These are phyloP conservation scores for Elongisporangium prolatum DNA, from an alignment of 352 stramenopile genomes.

Conservation along the genomic window DNA sequence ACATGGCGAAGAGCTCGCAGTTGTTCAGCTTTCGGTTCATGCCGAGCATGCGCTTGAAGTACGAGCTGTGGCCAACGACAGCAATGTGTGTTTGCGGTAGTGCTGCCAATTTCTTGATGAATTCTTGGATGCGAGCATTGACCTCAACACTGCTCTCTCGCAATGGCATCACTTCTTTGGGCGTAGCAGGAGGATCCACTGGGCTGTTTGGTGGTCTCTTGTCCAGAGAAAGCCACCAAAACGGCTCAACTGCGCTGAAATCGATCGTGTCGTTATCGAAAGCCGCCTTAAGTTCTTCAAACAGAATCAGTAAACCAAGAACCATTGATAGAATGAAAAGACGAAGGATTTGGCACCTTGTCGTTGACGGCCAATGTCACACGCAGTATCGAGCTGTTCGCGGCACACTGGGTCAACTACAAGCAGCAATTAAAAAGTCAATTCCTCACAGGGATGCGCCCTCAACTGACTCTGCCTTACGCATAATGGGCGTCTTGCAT, in stretches of 20 bases:
- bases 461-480: slow-evolving; percentile 13
- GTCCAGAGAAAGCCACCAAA: slow-evolving; percentile 62
- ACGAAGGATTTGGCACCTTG: slow-evolving; percentile 14
- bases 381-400: slow-evolving; percentile 83
- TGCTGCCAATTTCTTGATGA: slow-evolving; percentile 44
- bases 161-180: slow-evolving; percentile 48
- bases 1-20: slow-evolving; percentile 64
- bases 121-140: slow-evolving; percentile 59
- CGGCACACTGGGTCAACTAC: slow-evolving; percentile 68
- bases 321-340: too few species aligned
- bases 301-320: background rate
- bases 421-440: background rate
- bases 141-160: slow-evolving; percentile 54
- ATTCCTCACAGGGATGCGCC: slow-evolving; percentile 1
- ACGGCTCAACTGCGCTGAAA: slow-evolving; percentile 36
- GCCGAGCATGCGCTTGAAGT: slow-evolving; percentile 80
- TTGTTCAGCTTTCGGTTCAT: slow-evolving; percentile 80
- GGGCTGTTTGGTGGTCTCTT: slow-evolving; percentile 23
- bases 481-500: slow-evolving; percentile 45
- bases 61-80: slow-evolving; percentile 78
- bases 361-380: slow-evolving; percentile 68
- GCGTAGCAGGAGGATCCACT: slow-evolving; percentile 22
- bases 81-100: slow-evolving; percentile 69
- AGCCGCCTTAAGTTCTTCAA: slow-evolving; percentile 27
- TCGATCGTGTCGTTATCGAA: slow-evolving; percentile 31